These are phyloP conservation scores for Didymella sp. DNA, from an alignment of 2,329 filamentous ascomycete species.

Conservation along the genomic window DNA sequence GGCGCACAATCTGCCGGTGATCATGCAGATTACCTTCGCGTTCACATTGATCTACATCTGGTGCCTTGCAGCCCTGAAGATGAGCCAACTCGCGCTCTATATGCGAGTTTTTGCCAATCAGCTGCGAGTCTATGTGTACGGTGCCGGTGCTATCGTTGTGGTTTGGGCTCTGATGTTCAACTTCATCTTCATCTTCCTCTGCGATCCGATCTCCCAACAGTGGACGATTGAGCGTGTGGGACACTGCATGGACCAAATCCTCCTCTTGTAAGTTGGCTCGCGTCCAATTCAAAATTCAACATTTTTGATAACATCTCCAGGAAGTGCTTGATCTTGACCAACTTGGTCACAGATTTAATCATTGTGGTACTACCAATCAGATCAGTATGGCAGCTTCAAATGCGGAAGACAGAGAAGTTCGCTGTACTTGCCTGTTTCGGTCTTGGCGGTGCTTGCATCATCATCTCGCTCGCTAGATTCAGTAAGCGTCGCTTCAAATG, in stretches of 20 bases:
- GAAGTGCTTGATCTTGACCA: conserved; percentile 28
- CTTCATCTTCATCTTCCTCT: conserved; percentile 33
- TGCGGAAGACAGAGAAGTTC: conserved; percentile 34
- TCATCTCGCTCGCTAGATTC: conserved; percentile 33
- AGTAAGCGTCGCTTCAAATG: conserved; percentile 4
- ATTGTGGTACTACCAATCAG: conserved; percentile 27
- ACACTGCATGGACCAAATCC: conserved; percentile 34
- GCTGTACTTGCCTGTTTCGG: conserved; percentile 33
- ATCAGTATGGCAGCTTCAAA: conserved; percentile 29
- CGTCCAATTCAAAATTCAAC: too few species aligned
- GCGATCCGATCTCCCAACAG: conserved; percentile 34
- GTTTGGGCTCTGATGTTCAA: conserved; percentile 33
- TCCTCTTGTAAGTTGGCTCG: conserved; percentile 18
- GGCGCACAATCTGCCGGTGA: conserved; percentile 25
- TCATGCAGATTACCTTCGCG: conserved; percentile 33
- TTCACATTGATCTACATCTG: conserved; percentile 35
- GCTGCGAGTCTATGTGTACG: conserved; percentile 24
- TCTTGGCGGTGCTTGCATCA: conserved; percentile 25
- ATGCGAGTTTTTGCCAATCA: conserved; percentile 26
- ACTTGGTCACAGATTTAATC: conserved; percentile 26
- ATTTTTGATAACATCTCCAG: neutral
- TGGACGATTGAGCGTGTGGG: conserved; percentile 31
- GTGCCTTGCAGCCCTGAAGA: conserved; percentile 29
- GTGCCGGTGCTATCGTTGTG: conserved; percentile 24
- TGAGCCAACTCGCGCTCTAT: conserved; percentile 32